Evolutionary conservation across 2,329 filamentous ascomycete genomes (phyloP).

Genomic region (Ophiosphaerella narmari): DNA sequence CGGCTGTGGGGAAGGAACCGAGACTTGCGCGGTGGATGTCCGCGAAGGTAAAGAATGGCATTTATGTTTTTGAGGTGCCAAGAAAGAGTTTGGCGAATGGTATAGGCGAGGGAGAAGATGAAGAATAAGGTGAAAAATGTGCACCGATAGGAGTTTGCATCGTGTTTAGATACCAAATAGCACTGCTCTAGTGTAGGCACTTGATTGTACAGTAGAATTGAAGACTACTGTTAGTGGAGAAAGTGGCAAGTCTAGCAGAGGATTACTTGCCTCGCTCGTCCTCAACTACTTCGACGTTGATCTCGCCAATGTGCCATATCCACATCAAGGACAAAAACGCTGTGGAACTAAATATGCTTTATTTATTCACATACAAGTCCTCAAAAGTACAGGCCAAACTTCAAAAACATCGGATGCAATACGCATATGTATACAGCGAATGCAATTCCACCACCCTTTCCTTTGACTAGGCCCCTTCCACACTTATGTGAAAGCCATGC

Average conservation of each 20-base stretch:
- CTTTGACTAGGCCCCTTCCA: background rate
- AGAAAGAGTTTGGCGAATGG: constrained; percentile 32
- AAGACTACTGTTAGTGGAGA: too few relatives aligned
- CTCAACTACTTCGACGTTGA: too few relatives aligned
- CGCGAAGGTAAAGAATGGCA: constrained; percentile 73
- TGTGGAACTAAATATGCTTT: background rate
- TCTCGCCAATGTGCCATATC: too few relatives aligned
- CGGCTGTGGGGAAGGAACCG: constrained; percentile 85
- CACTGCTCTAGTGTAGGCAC: background rate
- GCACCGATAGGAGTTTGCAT: constrained; percentile 3
- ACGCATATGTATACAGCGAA: constrained; percentile 14
- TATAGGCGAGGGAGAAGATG: constrained; percentile 10
- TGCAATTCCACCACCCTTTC: constrained; percentile 1
- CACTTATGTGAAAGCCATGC: constrained; percentile 67
- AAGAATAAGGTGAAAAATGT: constrained; percentile 6
- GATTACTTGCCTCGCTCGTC: too few relatives aligned
- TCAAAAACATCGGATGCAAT: constrained; percentile 8
- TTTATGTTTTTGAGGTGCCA: constrained; percentile 84
- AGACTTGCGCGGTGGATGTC: constrained; percentile 82
- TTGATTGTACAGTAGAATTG: too few relatives aligned
- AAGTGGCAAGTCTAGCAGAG: too few relatives aligned
- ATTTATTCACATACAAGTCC: constrained; percentile 23
- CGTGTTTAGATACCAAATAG: constrained; percentile 6
- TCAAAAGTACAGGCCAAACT: constrained; percentile 22
- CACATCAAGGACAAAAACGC: too few relatives aligned